Evolutionary conservation across 768 basidiomycete species (phyloP).

Genomic region (Mycena rebaudengoi): DNA sequence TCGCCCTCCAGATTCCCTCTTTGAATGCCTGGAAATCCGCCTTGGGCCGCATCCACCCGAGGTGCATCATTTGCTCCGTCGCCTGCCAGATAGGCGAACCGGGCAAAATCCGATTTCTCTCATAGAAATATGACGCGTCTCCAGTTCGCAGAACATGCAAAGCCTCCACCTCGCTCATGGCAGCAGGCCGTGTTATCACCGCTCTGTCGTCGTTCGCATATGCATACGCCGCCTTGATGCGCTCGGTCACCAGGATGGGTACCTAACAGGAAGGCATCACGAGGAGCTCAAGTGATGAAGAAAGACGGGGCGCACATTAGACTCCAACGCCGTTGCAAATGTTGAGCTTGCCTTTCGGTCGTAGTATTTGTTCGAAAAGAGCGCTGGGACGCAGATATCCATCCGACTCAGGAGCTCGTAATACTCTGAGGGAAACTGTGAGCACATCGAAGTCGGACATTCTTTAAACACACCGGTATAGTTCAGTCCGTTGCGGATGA

Average conservation of each 20-base stretch:
- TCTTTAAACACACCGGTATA: conserved; percentile 35
- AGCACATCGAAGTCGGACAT: not conserved
- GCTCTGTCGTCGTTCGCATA: conserved; percentile 47
- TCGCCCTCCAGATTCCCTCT: conserved; percentile 38
- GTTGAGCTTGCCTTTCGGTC: conserved; percentile 50
- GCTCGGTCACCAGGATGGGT: conserved; percentile 51
- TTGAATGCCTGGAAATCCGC: conserved; percentile 39
- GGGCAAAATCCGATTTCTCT: conserved; percentile 16
- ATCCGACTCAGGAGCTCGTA: conserved; percentile 46
- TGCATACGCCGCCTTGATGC: conserved; percentile 46
- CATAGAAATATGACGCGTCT: conserved; percentile 34
- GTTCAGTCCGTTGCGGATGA: conserved; percentile 40
- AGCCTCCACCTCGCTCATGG: conserved; percentile 48
- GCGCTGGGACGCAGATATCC: conserved; percentile 53
- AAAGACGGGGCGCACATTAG: conserved; percentile 37
- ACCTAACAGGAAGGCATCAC: conserved; percentile 33
- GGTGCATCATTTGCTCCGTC: conserved; percentile 38
- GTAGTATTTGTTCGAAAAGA: conserved; percentile 46
- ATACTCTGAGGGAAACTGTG: conserved; percentile 34
- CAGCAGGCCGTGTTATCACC: conserved; percentile 48
- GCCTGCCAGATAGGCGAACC: conserved; percentile 28
- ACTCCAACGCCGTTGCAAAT: conserved; percentile 49
- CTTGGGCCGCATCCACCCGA: conserved; percentile 40
- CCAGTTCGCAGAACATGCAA: conserved; percentile 46
- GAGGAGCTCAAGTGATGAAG: not conserved